Conservation (phyloP, 2,329 filamentous ascomycete genomes). For the Celoporthe dispersa region DNA sequence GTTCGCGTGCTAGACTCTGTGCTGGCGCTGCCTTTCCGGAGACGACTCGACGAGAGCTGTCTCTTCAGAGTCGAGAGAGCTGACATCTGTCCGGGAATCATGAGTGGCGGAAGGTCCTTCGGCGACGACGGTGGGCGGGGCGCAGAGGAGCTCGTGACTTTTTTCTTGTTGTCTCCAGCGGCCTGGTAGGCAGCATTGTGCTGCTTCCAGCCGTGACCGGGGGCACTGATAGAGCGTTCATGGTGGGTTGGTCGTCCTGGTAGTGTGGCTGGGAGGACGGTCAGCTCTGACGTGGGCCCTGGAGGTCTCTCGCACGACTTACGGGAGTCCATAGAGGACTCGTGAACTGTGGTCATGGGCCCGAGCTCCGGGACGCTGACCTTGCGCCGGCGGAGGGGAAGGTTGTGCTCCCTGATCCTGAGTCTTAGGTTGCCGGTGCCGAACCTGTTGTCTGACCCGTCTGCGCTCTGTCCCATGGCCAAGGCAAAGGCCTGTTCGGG, state of each 20-base stretch:
- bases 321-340: constrained; percentile 73
- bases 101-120: constrained; percentile 58
- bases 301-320: constrained; percentile 42
- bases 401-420: constrained; percentile 61
- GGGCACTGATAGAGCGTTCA: constrained; percentile 67
- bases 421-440: constrained; percentile 49
- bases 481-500: constrained; percentile 54
- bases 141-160: constrained; percentile 29
- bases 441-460: constrained; percentile 49
- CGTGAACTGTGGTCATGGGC: constrained; percentile 71
- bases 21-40: constrained; percentile 50
- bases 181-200: constrained; percentile 42
- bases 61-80: constrained; percentile 40
- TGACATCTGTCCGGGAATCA: constrained; percentile 53
- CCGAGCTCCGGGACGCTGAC: constrained; percentile 67
- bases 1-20: constrained; percentile 47
- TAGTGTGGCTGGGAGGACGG: constrained; percentile 61
- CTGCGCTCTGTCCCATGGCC: constrained; percentile 45
- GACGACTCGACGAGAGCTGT: constrained; percentile 49
- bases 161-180: constrained; percentile 6
- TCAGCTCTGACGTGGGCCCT: constrained; percentile 31
- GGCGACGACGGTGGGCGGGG: constrained; percentile 52
- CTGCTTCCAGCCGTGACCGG: constrained; percentile 54
- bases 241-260: constrained; percentile 67
- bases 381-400: constrained; percentile 61